Conservation (phyloP, 2,329 filamentous ascomycete genomes). For the Paecilomyces sp. region DNA sequence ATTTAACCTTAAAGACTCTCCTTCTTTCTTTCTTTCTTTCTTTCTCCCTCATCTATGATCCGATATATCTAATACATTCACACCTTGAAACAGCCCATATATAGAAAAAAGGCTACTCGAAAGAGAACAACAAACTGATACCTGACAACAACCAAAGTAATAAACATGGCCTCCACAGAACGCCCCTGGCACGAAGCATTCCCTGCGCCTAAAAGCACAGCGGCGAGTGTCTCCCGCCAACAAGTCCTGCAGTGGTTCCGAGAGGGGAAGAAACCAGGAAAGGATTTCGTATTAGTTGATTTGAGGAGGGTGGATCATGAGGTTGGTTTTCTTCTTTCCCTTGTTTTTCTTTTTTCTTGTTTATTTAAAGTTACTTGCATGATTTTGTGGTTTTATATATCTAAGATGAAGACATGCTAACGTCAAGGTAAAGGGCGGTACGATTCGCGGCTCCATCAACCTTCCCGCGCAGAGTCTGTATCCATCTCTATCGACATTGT, state of each 20-base stretch:
- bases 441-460: constrained; percentile 50
- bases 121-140: no score
- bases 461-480: constrained; percentile 36
- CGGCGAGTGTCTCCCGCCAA: not conserved
- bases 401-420: not conserved
- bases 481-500: constrained; percentile 27
- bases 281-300: not conserved
- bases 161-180: not conserved
- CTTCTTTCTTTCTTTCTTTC: no score
- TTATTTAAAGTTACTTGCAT: not conserved
- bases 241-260: not conserved
- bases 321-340: not conserved
- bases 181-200: not conserved
- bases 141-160: not conserved
- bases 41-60: no score
- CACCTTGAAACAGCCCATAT: no score
- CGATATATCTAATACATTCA: no score
- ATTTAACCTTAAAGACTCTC: no score
- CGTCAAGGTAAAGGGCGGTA: constrained; percentile 47
- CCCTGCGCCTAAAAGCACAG: not conserved
- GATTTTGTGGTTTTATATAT: not conserved
- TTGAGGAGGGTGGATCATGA: not conserved
- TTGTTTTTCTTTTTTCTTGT: not conserved
- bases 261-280: not conserved
- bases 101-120: no score